Evolutionary conservation across 208 protist genomes (phyloP), one percentile per base, ranked within the genome.

Genomic region (Phytomonas francai): DNA sequence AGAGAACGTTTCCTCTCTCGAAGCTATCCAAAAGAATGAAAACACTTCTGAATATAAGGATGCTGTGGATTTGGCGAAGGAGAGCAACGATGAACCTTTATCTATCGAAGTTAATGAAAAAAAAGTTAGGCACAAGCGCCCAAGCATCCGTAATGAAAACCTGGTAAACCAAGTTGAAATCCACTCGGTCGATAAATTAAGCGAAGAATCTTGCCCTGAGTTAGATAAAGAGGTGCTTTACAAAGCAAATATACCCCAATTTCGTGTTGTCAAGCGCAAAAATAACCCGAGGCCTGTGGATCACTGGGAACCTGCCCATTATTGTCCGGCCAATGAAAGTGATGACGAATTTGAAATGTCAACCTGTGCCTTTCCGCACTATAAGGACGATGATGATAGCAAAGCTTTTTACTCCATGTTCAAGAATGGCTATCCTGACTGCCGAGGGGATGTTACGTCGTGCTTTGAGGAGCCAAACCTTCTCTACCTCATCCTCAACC

Each of bases 391-490:
- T n/a, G 70, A 70, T 51, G 76, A 79, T 31, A 49, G 60, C 60
- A 71, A 66, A 57, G 64, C 45, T 28, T 63, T 63, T 59, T 56
- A 60, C 32, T 60, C 72, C 39, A 59, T 59, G 31, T 89, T 89
- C 70, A 84, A 86, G 73, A 83, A 92, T 71, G 86, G 83, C 31
- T 74, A 79, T 63, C 85, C 85, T 25, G 80, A 85, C 32, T 80
- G 65, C 67, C 29, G 80, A 31, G 82, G 83, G 51, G 82, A 88
- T 61, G 72, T 81, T 56, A 74, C 84, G 66, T 87, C 81, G 30
- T 92, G 87, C 74, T 92, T 92, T 72, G 78, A 90, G 49, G 87
- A 90, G 64, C 72, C 79, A n/a, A 87, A 89, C 70, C 60, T 92
- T 49, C 72, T 92, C 57, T 92, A 88, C 73, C 87, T 83, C 31